Percentiles rank a stretch among this genome's conserved stretches.
These are phyloP conservation scores for Lagerstroemia speciosa DNA, from an alignment of 345 rosid genomes.

Conservation along the genomic window DNA sequence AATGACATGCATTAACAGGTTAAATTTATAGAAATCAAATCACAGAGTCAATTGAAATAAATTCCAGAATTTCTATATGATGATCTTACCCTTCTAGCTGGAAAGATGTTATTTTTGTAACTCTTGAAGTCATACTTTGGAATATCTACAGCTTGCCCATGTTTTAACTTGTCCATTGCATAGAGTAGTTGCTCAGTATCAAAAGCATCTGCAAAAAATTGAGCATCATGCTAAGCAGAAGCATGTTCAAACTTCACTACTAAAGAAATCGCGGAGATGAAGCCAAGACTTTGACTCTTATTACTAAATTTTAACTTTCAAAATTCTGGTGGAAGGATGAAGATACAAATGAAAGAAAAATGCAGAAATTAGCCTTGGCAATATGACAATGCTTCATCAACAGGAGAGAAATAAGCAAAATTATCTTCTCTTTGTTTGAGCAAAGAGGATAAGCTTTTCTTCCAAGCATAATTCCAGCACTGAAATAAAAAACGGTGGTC, in stretches of 20 bases:
- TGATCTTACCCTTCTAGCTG: constrained; percentile 55
- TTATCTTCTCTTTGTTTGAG: background rate
- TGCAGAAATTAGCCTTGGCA: background rate
- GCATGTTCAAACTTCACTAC: background rate
- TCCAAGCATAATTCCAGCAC: background rate
- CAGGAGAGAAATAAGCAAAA: background rate
- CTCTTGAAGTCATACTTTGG: constrained; percentile 91
- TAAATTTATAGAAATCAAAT: too few relatives aligned
- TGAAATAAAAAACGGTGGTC: background rate
- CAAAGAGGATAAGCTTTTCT: background rate
- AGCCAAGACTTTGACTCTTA: background rate
- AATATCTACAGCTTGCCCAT: constrained; percentile 82
- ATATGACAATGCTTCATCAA: background rate
- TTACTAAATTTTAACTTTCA: too few relatives aligned
- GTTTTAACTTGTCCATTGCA: constrained; percentile 84
- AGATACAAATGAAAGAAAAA: background rate
- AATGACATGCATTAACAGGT: background rate
- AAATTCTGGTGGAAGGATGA: too few relatives aligned
- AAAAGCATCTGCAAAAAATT: constrained; percentile 72
- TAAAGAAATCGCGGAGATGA: background rate
- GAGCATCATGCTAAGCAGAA: constrained; percentile 12
- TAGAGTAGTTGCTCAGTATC: constrained; percentile 64
- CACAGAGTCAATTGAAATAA: background rate
- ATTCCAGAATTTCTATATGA: background rate
- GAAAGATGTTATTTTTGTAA: constrained; percentile 51